phyloP scores from a whole-genome alignment of 805 yeast genomes.

The Ogataea minuta region DNA sequence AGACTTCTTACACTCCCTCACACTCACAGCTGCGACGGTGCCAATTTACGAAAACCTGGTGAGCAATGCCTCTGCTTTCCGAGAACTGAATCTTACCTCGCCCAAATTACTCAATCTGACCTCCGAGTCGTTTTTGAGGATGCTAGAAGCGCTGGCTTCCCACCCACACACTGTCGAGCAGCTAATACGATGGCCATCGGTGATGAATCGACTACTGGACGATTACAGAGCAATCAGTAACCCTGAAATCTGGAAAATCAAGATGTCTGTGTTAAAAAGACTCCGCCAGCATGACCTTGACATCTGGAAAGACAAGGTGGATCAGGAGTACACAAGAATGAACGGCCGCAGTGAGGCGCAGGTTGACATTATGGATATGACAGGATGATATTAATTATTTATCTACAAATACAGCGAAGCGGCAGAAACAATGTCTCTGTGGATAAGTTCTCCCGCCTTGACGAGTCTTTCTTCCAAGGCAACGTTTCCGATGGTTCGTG shows the following conservation, averaged over 20 bases:
- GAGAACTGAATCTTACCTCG: slow-evolving; percentile 17
- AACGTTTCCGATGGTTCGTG: slow-evolving; percentile 90
- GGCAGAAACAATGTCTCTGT: slow-evolving; percentile 95
- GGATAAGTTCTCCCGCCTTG: slow-evolving; percentile 77
- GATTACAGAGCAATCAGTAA: slow-evolving; percentile 21
- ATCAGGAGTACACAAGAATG: slow-evolving; percentile 19
- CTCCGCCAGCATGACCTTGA: slow-evolving; percentile 12
- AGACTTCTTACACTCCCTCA: slow-evolving; percentile 18
- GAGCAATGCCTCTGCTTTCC: slow-evolving; percentile 19
- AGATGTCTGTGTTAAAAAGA: slow-evolving; percentile 18
- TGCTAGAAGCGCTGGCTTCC: slow-evolving; percentile 24
- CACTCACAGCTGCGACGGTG: slow-evolving; percentile 25
- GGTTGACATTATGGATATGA: slow-evolving; percentile 24
- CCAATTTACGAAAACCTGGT: slow-evolving; percentile 28
- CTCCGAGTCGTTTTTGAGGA: slow-evolving; percentile 24
- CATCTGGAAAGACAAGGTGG: slow-evolving; percentile 24
- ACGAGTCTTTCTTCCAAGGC: slow-evolving; percentile 88
- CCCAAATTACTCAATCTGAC: slow-evolving; percentile 24
- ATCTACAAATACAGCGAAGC: slow-evolving; percentile 77
- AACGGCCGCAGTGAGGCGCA: slow-evolving; percentile 21
- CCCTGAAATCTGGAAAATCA: slow-evolving; percentile 24
- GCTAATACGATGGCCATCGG: slow-evolving; percentile 28
- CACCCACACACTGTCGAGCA: slow-evolving; percentile 27
- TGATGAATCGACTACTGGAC: slow-evolving; percentile 29
- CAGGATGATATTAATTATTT: slow-evolving; percentile 9